These are phyloP conservation scores for Zygotorulaspora danielsina DNA, from an alignment of 805 yeast genomes.

Conservation along the genomic window DNA sequence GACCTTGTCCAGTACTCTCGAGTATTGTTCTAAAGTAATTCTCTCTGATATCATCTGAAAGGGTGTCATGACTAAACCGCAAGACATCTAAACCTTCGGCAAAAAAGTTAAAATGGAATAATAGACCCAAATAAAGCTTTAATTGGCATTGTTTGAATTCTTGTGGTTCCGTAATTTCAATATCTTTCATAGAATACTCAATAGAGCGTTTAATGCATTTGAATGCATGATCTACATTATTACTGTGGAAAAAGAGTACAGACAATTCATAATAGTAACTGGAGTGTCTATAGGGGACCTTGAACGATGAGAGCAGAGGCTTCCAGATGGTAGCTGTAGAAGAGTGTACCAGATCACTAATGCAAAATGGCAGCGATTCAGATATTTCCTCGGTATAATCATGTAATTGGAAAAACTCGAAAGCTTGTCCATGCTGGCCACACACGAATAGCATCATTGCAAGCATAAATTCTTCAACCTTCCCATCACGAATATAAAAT, in stretches of 20 bases:
- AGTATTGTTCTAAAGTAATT: constrained; percentile 22
- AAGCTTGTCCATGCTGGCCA: constrained; percentile 27
- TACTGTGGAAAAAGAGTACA: constrained; percentile 22
- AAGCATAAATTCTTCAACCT: constrained; percentile 26
- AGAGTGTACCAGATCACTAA: constrained; percentile 15
- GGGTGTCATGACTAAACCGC: constrained; percentile 25
- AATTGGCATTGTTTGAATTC: constrained; percentile 23
- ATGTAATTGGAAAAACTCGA: constrained; percentile 26
- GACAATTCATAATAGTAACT: constrained; percentile 29
- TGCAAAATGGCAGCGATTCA: constrained; percentile 19
- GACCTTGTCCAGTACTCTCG: constrained; percentile 13
- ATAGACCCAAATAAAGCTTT: constrained; percentile 26
- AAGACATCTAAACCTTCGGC: constrained; percentile 33
- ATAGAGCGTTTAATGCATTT: constrained; percentile 30
- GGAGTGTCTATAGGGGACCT: constrained; percentile 17
- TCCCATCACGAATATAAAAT: constrained; percentile 21
- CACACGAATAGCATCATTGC: constrained; percentile 27
- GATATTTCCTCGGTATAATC: constrained; percentile 21
- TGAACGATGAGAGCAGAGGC: constrained; percentile 21
- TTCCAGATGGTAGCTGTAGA: constrained; percentile 22
- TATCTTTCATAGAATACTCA: constrained; percentile 18
- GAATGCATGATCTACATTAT: constrained; percentile 22
- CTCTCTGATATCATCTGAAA: constrained; percentile 22
- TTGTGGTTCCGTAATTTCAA: constrained; percentile 20
- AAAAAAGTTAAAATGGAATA: constrained; percentile 26